phyloP scores from a whole-genome alignment of 768 basidiomycete genomes.

The Tulasnella sp. region DNA sequence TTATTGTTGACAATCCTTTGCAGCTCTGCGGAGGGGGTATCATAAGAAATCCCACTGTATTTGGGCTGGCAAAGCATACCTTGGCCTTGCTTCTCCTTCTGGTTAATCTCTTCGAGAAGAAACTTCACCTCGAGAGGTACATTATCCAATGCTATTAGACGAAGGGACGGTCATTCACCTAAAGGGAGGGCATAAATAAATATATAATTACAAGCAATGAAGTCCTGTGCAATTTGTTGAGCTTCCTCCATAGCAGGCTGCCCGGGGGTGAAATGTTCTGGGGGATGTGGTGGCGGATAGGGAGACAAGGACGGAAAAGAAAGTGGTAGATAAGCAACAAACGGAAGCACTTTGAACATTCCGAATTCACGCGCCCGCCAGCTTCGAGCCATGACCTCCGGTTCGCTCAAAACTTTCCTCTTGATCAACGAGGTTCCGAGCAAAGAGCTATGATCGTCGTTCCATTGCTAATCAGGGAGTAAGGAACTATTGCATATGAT shows the following conservation, averaged over 20 bases:
- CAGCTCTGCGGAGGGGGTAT: constrained; percentile 8
- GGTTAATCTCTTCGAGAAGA: constrained; percentile 22
- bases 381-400: neutral
- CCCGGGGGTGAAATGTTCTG: neutral
- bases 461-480: neutral
- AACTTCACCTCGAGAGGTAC: constrained; percentile 23
- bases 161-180: neutral
- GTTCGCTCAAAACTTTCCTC: neutral
- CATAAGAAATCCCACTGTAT: neutral
- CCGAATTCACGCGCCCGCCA: neutral
- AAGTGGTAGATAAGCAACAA: neutral
- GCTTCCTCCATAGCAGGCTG: constrained; percentile 15
- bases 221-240: constrained; percentile 17
- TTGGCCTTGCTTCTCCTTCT: constrained; percentile 19
- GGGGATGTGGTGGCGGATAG: neutral
- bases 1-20: constrained; percentile 4
- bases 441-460: neutral
- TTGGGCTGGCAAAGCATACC: constrained; percentile 9
- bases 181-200: neutral
- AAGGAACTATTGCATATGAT: neutral
- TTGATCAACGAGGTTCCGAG: neutral
- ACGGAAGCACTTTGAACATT: neutral
- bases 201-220: constrained; percentile 2
- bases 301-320: neutral
- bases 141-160: constrained; percentile 21